phyloP scores from a whole-genome alignment of 2,329 filamentous ascomycete species.

The Fusarium multiceps region DNA sequence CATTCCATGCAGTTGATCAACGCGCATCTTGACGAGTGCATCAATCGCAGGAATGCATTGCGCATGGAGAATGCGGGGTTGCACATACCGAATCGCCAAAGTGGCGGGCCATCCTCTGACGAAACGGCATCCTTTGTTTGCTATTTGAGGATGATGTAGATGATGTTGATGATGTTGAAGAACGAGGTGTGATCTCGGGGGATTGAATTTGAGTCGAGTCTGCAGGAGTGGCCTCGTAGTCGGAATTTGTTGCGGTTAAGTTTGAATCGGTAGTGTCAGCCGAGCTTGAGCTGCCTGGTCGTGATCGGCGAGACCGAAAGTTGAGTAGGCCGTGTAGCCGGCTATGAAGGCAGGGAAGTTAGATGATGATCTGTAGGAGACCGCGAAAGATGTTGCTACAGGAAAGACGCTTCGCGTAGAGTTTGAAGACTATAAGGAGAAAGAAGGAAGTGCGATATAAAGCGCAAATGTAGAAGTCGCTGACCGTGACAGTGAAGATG shows the following conservation, averaged over 20 bases:
- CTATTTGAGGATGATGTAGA: constrained; percentile 29
- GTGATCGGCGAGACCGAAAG: constrained; percentile 38
- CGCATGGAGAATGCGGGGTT: constrained; percentile 30
- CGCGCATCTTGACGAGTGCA: constrained; percentile 25
- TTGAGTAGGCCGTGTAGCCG: constrained; percentile 39
- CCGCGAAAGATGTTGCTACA: neutral
- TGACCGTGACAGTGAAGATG: constrained; percentile 1
- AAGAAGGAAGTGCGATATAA: neutral
- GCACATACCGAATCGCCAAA: constrained; percentile 60
- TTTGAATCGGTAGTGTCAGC: constrained; percentile 36
- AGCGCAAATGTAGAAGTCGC: neutral
- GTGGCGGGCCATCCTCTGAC: constrained; percentile 58
- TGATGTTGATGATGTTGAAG: constrained; percentile 21
- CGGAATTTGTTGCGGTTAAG: constrained; percentile 37
- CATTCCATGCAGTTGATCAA: constrained; percentile 20
- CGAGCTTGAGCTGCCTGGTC: constrained; percentile 40
- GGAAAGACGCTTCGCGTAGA: neutral
- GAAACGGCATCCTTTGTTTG: constrained; percentile 52
- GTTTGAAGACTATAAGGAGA: neutral
- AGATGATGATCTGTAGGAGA: constrained; percentile 12
- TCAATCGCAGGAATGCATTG: constrained; percentile 6
- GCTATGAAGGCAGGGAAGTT: constrained; percentile 29
- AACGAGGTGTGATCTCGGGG: constrained; percentile 24
- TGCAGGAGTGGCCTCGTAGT: constrained; percentile 36
- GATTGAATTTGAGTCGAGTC: constrained; percentile 21